Evolutionary conservation across 306 rosid genomes (phyloP), one percentile per base, ranked within the genome.

Genomic region (Rosa chinensis): DNA sequence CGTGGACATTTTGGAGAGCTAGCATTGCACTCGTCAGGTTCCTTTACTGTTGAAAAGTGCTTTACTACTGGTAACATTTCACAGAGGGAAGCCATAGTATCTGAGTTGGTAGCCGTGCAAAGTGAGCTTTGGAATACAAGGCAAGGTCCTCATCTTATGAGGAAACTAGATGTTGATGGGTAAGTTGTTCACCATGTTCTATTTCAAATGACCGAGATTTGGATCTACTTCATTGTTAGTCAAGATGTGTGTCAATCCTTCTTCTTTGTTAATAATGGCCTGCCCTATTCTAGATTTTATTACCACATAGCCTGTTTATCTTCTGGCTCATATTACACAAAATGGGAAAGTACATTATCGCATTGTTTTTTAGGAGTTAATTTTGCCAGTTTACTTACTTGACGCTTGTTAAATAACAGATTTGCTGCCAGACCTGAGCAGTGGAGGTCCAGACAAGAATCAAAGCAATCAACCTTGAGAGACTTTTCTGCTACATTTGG

Each of bases 81-180:
- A 0, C 87, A 87, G 25, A 88, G 90, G 77, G 99, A 91, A 90
- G 82, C 88, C 70, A 93, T 93, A 88, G 92, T 93, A 74, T 80
- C 96, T 48, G 99, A 96, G 85, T 76, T 96, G 83, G 82, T 82
- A 82, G 84, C 79, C 72, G 89, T 88, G 42, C 89, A 69, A 59
- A 88, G 80, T 79, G 96, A 91, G 75, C 91, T 93, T 84, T 91
- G 96, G 79, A 95, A 88, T 86, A 84, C 93, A 53, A 95, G 87
- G 89, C 98, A 91, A 66, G 99, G 99, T 21, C 82, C 94, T 78
- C 85, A 88, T 90, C 97, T 95, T 79, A 67, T 93, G 71, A 81
- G 92, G 89, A 93, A 77, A 77, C 89, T 95, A 63, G 98, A 95
- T 81, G 86, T 95, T 85, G 96, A 91, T 35, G 84, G 96, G 99